Conservation (phyloP, 1,284 basidiomycete species). For the Bjerkandera adusta region DNA sequence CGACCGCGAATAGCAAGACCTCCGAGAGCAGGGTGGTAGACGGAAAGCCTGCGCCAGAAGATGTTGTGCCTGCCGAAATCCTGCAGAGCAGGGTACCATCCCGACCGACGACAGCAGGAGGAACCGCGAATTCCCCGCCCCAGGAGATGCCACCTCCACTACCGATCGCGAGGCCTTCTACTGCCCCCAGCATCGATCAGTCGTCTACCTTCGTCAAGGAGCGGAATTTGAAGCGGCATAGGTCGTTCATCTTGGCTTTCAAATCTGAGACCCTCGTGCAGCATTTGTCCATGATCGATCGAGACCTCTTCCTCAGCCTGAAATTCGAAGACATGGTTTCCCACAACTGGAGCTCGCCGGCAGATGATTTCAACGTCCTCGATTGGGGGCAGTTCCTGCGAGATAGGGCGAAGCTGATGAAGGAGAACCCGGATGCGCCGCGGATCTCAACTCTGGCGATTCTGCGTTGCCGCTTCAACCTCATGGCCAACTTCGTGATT, state of each 20-base stretch:
- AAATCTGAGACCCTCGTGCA: conserved; percentile 66
- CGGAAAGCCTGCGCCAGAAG: conserved; percentile 47
- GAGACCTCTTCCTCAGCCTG: conserved; percentile 80
- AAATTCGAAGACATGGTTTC: conserved; percentile 83
- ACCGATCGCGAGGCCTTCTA: conserved; percentile 22
- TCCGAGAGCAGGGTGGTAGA: no score
- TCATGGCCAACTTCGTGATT: conserved; percentile 80
- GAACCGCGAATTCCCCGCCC: conserved; percentile 23
- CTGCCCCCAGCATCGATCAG: background rate
- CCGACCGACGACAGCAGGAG: conserved; percentile 34
- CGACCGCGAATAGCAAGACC: background rate
- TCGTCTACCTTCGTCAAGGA: conserved; percentile 17
- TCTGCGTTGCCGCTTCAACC: conserved; percentile 85
- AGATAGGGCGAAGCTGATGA: conserved; percentile 68
- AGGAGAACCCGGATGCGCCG: conserved; percentile 37
- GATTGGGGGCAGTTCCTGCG: conserved; percentile 86
- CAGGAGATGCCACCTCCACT: conserved; percentile 18
- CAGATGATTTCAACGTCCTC: conserved; percentile 65
- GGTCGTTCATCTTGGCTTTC: conserved; percentile 64
- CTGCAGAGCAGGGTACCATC: conserved; percentile 54
- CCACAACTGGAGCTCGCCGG: conserved; percentile 57
- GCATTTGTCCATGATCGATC: conserved; percentile 86
- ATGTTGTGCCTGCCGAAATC: conserved; percentile 65
- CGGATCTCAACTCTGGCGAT: conserved; percentile 73
- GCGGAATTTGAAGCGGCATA: conserved; percentile 41